Base-by-base conservation (phyloP, 1,139 yeast genomes). In the Diutina neorugosa region DNA sequence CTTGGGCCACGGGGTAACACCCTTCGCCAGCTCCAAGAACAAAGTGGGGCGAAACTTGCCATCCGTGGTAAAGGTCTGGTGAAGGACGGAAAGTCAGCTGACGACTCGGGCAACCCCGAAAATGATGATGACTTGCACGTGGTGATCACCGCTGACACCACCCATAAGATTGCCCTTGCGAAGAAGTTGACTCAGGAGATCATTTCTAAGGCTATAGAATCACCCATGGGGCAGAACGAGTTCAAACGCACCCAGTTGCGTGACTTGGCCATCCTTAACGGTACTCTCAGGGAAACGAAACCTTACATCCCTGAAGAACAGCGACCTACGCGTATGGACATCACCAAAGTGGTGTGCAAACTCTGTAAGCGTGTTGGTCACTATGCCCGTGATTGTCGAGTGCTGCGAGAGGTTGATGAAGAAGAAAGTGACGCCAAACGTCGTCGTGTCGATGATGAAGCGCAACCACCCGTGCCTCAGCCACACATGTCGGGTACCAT, bases 1-100 rank as follows among this genome's bases (percentile, higher is more conserved):
- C 69, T 94, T 54, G 99, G 99, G 0, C 98, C 99, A 37, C 83
- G 99, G 73, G 99, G 98, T 20, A 85, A 86, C 61, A 93, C 97
- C 0, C 69, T 91, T 60, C 80, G 88, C 57, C 81, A 82, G 60
- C 70, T 94, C 68, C 96, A 91, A 64, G 84, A 81, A 52, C 82
- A 84, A 53, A 83, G 94, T 52, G 96, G 96, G 0, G 96, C 97
- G 21, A 78, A 78, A 57, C 83, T 91, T 57, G 94, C 91, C 2
- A 86, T 91, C 44, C 74, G 98, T 61, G 98, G 98, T 43, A 83
- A 86, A 61, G 99, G 99, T 0, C 90, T 98, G 0, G 95, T 90
- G 20, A 93, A 93, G 63, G 96, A 89, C 63, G 98, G 98, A 47
- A 86, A 84, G 65, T 77, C 76, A 56, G 68, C 75, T 9, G 73